Base-by-base conservation (phyloP, 768 basidiomycete genomes). In the Pleurotus cornucopiae region DNA sequence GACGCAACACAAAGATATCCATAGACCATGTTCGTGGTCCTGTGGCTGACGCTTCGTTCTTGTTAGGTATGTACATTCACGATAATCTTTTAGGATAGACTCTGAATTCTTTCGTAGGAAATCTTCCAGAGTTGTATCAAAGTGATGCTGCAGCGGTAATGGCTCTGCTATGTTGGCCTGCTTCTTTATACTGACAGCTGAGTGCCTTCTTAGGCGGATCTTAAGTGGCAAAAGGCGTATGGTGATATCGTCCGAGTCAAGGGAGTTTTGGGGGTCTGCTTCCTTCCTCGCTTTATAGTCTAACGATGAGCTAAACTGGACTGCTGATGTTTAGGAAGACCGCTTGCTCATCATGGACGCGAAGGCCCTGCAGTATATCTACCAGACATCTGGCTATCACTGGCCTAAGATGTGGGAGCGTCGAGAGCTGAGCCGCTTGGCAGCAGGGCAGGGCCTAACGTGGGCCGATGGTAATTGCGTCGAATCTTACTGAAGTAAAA, bases 291-390 rank as follows among this genome's bases (percentile, higher is more conserved):
- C 37, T 34, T 46, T 53, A 18, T 30, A 30, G 13, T 34, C 37
- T 40, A 49, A 39, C n/a, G 40, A 0, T 0, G 6, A 54, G 18
- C 23, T 16, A 30, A 13, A 2, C 0, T 55, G 14, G 11, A 1
- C 26, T 40, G 30, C 39, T 23, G 5, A 54, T 56, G 37, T 18
- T 7, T 47, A 73, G 73, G 66, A 59, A 34, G 67, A 72, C 45
- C 63, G 64, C n/a, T 64, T 74, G 21, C 56, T 69, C 21, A 56
- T 74, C 18, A 54, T 69, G 2, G 73, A 75, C 59, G 68, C 72
- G 4, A 73, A 75, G 44, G 72, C 71, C 3, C 60, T 64, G n/a
- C 63, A 64, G n/a, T 63, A 64, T 43, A 64, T 74, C 30, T 67
- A 71, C 46, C 61, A 63, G 18, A 66, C 68, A 2, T 66, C 67